A percentile compares a stretch with the other conserved stretches of the same genome.
Conservation (phyloP, 2,329 filamentous ascomycete genomes). For the Xylariaceae sp. region DNA sequence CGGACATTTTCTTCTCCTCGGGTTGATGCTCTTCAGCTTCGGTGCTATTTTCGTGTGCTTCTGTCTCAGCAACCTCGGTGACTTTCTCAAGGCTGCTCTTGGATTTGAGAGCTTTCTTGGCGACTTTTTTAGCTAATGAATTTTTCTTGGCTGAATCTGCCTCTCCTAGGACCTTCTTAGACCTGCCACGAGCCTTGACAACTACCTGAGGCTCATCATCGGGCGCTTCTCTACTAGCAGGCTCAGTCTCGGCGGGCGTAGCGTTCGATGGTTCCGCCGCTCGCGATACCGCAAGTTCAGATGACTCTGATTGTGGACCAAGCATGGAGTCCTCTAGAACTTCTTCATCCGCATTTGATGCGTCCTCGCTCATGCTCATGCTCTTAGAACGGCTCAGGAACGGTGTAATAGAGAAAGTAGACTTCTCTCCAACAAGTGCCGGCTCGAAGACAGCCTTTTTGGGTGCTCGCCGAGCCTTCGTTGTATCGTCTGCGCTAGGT, state of each 20-base stretch:
- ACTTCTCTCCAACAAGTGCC: slow-evolving; percentile 74
- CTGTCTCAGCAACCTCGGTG: slow-evolving; percentile 33
- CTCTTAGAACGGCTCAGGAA: slow-evolving; percentile 74
- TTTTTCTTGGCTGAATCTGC: slow-evolving; percentile 46
- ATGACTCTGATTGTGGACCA: slow-evolving; percentile 16
- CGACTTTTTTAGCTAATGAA: slow-evolving; percentile 31
- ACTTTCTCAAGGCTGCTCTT: slow-evolving; percentile 33
- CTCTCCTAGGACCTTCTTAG: slow-evolving; percentile 46
- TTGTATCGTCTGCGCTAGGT: slow-evolving; percentile 36
- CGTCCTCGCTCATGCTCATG: slow-evolving; percentile 49
- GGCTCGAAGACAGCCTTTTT: slow-evolving; percentile 58
- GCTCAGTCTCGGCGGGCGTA: slow-evolving; percentile 16
- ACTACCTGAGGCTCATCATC: slow-evolving; percentile 29
- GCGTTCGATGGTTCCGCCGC: slow-evolving; percentile 15
- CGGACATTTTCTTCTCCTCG: slow-evolving; percentile 28
- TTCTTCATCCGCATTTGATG: slow-evolving; percentile 28
- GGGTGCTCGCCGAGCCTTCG: slow-evolving; percentile 36
- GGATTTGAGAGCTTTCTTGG: slow-evolving; percentile 33
- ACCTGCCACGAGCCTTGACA: slow-evolving; percentile 43
- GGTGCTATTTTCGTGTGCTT: slow-evolving; percentile 8
- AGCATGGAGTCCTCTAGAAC: slow-evolving; percentile 27
- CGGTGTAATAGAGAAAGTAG: slow-evolving; percentile 87
- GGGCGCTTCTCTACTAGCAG: slow-evolving; percentile 20
- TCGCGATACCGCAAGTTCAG: background rate
- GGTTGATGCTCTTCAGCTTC: slow-evolving; percentile 25